Percentiles rank a stretch among this genome's conserved stretches.
Conservation (phyloP, 306 rosid species). For the Mimosa bimucronata region DNA sequence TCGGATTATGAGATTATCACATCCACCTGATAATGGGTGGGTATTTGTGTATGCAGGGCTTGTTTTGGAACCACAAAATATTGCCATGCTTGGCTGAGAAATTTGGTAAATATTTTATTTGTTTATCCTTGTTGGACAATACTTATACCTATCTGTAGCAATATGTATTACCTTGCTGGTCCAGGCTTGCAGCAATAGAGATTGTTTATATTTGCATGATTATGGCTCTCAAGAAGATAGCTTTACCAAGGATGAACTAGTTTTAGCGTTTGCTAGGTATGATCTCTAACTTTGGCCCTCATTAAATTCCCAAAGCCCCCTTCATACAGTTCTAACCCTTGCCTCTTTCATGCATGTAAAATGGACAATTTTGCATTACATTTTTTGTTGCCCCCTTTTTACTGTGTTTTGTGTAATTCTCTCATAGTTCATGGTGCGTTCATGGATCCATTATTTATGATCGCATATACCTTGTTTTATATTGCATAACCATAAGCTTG, state of each 20-base stretch:
- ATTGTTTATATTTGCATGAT: slow-evolving; percentile 59
- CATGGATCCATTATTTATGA: not conserved
- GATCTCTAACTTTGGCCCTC: not conserved
- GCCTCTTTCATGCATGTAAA: slow-evolving; percentile 4
- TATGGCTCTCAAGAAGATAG: slow-evolving; percentile 61
- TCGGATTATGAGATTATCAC: slow-evolving; percentile 28
- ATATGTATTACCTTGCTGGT: slow-evolving; percentile 33
- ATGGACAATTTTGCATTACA: slow-evolving; percentile 22
- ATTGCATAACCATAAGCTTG: slow-evolving; percentile 21
- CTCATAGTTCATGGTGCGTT: slow-evolving; percentile 8
- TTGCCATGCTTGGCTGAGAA: slow-evolving; percentile 68
- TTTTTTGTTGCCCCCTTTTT: no score
- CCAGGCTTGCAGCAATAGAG: slow-evolving; percentile 64
- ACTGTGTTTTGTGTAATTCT: slow-evolving; percentile 4
- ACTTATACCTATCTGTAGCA: not conserved
- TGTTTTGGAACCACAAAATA: slow-evolving; percentile 65
- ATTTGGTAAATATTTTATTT: slow-evolving; percentile 47
- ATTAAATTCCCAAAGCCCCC: not conserved
- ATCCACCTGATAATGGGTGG: slow-evolving; percentile 32
- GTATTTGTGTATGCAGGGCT: slow-evolving; percentile 52
- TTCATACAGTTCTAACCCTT: slow-evolving; percentile 14
- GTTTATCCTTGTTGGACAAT: slow-evolving; percentile 28
- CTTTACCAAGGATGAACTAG: slow-evolving; percentile 60
- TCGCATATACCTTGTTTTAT: slow-evolving; percentile 21
- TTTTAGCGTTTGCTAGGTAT: slow-evolving; percentile 60